Conservation (phyloP, 1,284 basidiomycete genomes). For the Cystobasidiaceae sp. region DNA sequence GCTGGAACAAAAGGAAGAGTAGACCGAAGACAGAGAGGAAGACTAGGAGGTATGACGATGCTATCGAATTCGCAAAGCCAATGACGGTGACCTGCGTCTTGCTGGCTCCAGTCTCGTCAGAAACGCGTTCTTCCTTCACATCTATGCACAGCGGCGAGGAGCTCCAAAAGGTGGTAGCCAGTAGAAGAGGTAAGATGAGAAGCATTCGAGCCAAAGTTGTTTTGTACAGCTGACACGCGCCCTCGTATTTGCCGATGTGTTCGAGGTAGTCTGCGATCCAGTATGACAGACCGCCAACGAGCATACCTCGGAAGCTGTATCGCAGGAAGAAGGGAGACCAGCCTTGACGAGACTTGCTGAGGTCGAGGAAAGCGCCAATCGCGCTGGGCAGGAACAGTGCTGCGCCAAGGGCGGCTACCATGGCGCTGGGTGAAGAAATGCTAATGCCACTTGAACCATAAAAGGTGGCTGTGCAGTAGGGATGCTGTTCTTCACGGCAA, state of each 20-base stretch:
- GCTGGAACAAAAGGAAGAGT: slow-evolving; percentile 63
- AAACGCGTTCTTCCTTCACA: slow-evolving; percentile 50
- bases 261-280: slow-evolving; percentile 64
- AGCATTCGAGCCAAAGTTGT: slow-evolving; percentile 61
- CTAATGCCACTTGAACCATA: slow-evolving; percentile 59
- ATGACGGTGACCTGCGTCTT: slow-evolving; percentile 61
- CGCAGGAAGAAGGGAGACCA: slow-evolving; percentile 62
- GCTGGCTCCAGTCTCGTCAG: slow-evolving; percentile 43
- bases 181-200: slow-evolving; percentile 54
- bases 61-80: slow-evolving; percentile 86
- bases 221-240: slow-evolving; percentile 51
- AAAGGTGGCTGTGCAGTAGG: slow-evolving; percentile 78
- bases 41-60: slow-evolving; percentile 78
- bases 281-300: slow-evolving; percentile 58
- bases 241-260: slow-evolving; percentile 8
- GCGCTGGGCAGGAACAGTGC: slow-evolving; percentile 58
- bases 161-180: slow-evolving; percentile 63
- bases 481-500: slow-evolving; percentile 91
- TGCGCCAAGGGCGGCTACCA: slow-evolving; percentile 58
- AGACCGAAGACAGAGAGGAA: slow-evolving; percentile 62
- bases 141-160: slow-evolving; percentile 66
- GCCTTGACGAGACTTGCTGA: slow-evolving; percentile 69
- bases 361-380: slow-evolving; percentile 58
- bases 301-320: slow-evolving; percentile 55
- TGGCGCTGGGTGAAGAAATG: slow-evolving; percentile 52